phyloP scores from a whole-genome alignment of 2,329 filamentous ascomycete genomes.

The Didymella segeticola region DNA sequence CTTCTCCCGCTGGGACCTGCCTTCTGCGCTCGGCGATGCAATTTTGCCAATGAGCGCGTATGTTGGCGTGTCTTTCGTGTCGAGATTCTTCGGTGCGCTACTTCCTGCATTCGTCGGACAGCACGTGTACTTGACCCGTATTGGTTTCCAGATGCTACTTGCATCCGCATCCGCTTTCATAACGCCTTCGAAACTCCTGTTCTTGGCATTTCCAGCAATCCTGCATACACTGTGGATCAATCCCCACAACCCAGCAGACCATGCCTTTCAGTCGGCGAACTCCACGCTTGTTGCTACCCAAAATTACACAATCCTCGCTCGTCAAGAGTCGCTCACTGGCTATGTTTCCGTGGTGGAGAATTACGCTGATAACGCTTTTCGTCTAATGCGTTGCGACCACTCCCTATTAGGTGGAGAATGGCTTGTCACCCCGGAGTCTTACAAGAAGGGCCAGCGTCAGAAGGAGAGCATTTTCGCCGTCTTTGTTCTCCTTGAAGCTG shows the following conservation, averaged over 20 bases:
- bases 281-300: slow-evolving; percentile 64
- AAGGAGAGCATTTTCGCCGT: slow-evolving; percentile 92
- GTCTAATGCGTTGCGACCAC: slow-evolving; percentile 90
- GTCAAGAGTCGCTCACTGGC: slow-evolving; percentile 85
- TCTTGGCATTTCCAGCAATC: slow-evolving; percentile 74
- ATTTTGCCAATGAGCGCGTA: slow-evolving; percentile 71
- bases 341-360: slow-evolving; percentile 92
- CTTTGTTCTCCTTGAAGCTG: slow-evolving; percentile 94
- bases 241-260: slow-evolving; percentile 70
- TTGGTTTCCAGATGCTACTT: slow-evolving; percentile 74
- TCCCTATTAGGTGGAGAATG: slow-evolving; percentile 93
- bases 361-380: slow-evolving; percentile 67
- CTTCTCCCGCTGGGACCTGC: slow-evolving; percentile 61
- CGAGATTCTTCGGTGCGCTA: slow-evolving; percentile 51
- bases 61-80: slow-evolving; percentile 63
- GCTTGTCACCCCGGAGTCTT: slow-evolving; percentile 62
- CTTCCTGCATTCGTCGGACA: slow-evolving; percentile 64
- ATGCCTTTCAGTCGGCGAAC: slow-evolving; percentile 69
- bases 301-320: slow-evolving; percentile 78
- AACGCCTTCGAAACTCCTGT: slow-evolving; percentile 71
- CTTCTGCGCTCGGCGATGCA: slow-evolving; percentile 67
- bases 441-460: slow-evolving; percentile 57
- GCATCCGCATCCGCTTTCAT: slow-evolving; percentile 69
- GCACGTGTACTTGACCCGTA: slow-evolving; percentile 69
- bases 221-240: slow-evolving; percentile 76